These are phyloP conservation scores for Fistulina hepatica DNA, from an alignment of 1,284 basidiomycete species.

Conservation along the genomic window DNA sequence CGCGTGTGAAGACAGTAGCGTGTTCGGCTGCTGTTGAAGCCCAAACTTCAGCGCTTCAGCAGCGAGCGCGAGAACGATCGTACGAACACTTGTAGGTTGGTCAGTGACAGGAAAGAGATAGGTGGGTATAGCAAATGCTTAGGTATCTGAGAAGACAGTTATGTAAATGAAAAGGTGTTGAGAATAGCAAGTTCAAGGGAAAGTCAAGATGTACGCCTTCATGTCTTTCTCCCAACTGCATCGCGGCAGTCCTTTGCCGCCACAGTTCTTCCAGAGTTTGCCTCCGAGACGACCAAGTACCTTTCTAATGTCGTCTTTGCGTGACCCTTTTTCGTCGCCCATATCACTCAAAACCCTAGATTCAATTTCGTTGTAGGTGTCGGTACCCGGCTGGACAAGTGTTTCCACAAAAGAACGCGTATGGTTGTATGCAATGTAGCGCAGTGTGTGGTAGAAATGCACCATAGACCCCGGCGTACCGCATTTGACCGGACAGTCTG, in stretches of 20 bases:
- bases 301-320: neutral
- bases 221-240: constrained; percentile 54
- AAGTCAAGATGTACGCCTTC: constrained; percentile 51
- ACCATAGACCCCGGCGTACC: constrained; percentile 71
- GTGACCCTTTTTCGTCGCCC: constrained; percentile 14
- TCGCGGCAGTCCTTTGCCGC: constrained; percentile 33
- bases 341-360: constrained; percentile 26
- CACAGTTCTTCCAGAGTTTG: constrained; percentile 33
- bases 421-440: constrained; percentile 38
- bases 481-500: constrained; percentile 63
- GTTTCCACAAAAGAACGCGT: constrained; percentile 27
- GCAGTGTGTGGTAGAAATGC: constrained; percentile 47
- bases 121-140: no score
- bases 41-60: no score
- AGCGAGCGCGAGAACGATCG: no score
- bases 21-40: no score
- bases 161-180: no score
- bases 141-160: no score
- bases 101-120: no score
- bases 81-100: no score
- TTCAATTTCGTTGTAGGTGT: constrained; percentile 32
- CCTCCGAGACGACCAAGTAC: neutral
- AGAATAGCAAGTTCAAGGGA: constrained; percentile 34
- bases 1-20: no score
- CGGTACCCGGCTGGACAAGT: constrained; percentile 27